Conservation (phyloP, 2,329 filamentous ascomycete genomes). For the Ophiostoma australiae region DNA sequence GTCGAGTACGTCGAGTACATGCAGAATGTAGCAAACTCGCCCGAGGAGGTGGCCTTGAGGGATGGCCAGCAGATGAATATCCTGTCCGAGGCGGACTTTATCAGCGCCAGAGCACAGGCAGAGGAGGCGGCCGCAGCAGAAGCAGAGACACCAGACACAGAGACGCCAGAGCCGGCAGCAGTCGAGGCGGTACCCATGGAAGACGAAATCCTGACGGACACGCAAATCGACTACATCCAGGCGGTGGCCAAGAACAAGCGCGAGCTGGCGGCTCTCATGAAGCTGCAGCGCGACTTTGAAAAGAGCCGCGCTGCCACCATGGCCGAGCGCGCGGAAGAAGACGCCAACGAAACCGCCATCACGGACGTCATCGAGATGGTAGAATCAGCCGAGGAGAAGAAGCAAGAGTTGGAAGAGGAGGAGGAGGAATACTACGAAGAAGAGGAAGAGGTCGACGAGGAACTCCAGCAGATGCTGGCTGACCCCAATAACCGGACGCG, state of each 20-base stretch:
- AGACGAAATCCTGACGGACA: conserved; percentile 32
- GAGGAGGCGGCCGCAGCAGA: conserved; percentile 40
- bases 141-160: not conserved
- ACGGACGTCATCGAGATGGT: conserved; percentile 27
- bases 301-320: conserved; percentile 35
- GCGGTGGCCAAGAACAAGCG: conserved; percentile 49
- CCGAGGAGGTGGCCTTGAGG: not conserved
- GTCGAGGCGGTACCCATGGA: not conserved
- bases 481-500: conserved; percentile 24
- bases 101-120: not conserved
- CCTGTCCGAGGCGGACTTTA: not conserved
- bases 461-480: not conserved
- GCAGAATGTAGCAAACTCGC: not conserved
- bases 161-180: not conserved
- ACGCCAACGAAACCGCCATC: conserved; percentile 34
- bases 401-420: conserved; percentile 24
- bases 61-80: not conserved
- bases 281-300: conserved; percentile 55
- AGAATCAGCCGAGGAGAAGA: conserved; percentile 29
- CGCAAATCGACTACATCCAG: conserved; percentile 42
- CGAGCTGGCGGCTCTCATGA: conserved; percentile 52
- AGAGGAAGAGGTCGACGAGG: conserved; percentile 28
- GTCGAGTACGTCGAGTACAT: conserved; percentile 58
- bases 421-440: conserved; percentile 29
- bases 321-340: conserved; percentile 35